Conservation (phyloP, 176 grass and related monocot species). For the Guadua angustifolia region DNA sequence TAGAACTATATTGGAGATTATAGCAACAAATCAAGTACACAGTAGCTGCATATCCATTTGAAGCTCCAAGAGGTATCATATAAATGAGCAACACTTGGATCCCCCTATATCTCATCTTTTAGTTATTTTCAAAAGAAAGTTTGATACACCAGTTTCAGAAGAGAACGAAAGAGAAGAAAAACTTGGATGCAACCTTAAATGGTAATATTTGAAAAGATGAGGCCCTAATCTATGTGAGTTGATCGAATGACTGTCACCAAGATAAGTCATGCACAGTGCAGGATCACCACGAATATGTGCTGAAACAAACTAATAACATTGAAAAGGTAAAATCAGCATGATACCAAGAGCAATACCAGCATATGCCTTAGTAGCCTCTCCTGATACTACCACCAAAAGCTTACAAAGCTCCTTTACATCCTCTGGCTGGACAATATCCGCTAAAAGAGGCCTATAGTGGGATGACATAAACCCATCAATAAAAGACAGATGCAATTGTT, state of each 20-base stretch:
- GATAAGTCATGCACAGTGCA: constrained; percentile 22
- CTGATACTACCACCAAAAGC: constrained; percentile 75
- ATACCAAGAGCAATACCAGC: constrained; percentile 57
- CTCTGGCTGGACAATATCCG: constrained; percentile 78
- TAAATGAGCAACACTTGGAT: neutral
- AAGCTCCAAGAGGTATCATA: neutral
- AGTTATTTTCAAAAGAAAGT: constrained; percentile 14
- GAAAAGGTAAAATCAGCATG: constrained; percentile 23
- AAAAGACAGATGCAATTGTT: constrained; percentile 31
- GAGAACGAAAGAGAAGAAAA: neutral
- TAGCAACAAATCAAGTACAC: constrained; percentile 3
- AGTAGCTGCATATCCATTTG: constrained; percentile 10
- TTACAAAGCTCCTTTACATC: constrained; percentile 89
- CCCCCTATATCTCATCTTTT: neutral
- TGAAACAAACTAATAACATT: constrained; percentile 19
- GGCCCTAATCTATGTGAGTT: constrained; percentile 29
- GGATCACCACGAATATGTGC: constrained; percentile 12
- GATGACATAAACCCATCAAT: constrained; percentile 44
- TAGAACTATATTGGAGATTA: neutral
- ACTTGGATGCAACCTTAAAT: neutral
- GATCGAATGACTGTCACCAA: constrained; percentile 22
- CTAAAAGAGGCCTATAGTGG: constrained; percentile 88
- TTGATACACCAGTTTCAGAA: neutral
- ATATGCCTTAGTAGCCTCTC: constrained; percentile 66
- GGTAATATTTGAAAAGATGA: constrained; percentile 22